phyloP scores from a whole-genome alignment of 305 asterid genomes.

The Fraxinus velutina region DNA sequence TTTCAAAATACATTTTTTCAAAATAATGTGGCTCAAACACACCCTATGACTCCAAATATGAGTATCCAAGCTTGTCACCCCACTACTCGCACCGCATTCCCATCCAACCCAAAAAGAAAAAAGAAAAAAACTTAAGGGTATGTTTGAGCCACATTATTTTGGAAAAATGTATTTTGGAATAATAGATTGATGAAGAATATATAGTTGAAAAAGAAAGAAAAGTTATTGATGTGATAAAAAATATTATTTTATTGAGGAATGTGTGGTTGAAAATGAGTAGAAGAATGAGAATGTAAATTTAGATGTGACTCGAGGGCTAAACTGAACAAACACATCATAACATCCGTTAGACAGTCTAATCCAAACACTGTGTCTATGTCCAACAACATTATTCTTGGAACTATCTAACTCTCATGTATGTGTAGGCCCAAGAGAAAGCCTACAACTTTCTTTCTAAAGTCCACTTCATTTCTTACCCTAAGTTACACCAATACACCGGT shows the following conservation, averaged over 20 bases:
- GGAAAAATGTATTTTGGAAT: too few species aligned
- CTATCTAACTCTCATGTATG: background rate
- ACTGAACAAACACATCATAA: background rate
- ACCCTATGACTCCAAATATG: background rate
- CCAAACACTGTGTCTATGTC: background rate
- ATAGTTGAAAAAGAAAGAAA: too few species aligned
- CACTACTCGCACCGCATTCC: background rate
- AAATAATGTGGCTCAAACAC: too few species aligned
- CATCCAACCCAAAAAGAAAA: background rate
- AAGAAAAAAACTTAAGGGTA: background rate
- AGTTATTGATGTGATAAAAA: too few species aligned
- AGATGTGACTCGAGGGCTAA: too few species aligned
- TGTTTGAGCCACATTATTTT: too few species aligned
- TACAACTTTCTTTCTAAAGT: background rate
- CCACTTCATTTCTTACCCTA: constrained; percentile 6
- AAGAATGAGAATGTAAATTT: too few species aligned
- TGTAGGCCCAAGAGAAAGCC: background rate
- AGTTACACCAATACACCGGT: constrained; percentile 14
- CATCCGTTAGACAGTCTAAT: constrained; percentile 20
- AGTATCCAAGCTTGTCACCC: background rate
- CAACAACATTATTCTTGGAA: background rate
- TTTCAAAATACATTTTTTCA: too few species aligned
- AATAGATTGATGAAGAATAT: too few species aligned
- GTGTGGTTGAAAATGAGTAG: too few species aligned
- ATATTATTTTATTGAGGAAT: too few species aligned